A percentile compares a stretch with the other conserved stretches of the same genome.
Evolutionary conservation across 176 grass and related monocot species (phyloP).

Genomic region (Triticum monococcum): DNA sequence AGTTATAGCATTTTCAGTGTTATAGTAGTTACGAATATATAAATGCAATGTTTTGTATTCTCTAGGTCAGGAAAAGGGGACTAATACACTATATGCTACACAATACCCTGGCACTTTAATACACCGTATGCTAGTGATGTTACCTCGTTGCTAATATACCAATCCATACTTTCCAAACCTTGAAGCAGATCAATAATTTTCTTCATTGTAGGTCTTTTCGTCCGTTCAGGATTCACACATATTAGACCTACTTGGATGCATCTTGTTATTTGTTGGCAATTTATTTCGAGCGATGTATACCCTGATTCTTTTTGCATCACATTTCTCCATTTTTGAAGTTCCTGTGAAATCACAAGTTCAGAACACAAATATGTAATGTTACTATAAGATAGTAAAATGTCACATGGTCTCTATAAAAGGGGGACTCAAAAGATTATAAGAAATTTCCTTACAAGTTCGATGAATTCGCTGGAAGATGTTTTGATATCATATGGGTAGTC

Average conservation of each 20-base stretch:
- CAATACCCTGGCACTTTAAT: too few species aligned
- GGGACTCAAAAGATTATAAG: rapidly evolving
- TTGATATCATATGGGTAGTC: background rate
- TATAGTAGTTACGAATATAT: too few species aligned
- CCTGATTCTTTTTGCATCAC: background rate
- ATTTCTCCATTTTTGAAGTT: background rate
- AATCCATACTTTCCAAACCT: background rate
- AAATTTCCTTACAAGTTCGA: background rate
- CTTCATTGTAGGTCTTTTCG: background rate
- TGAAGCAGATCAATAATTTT: background rate
- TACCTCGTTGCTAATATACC: background rate
- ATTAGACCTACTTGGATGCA: background rate
- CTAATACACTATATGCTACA: too few species aligned
- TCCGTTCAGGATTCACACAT: background rate
- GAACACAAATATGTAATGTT: background rate
- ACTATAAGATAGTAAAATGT: rapidly evolving
- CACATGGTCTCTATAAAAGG: background rate
- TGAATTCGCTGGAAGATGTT: background rate
- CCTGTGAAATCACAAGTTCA: background rate
- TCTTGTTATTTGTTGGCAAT: background rate
- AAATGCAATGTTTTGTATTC: too few species aligned
- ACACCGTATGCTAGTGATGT: too few species aligned
- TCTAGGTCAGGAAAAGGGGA: too few species aligned
- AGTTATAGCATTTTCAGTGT: too few species aligned
- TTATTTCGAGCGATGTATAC: background rate